These are phyloP conservation scores for Albifimbria verrucaria DNA, from an alignment of 2,329 filamentous ascomycete species.

Conservation along the genomic window DNA sequence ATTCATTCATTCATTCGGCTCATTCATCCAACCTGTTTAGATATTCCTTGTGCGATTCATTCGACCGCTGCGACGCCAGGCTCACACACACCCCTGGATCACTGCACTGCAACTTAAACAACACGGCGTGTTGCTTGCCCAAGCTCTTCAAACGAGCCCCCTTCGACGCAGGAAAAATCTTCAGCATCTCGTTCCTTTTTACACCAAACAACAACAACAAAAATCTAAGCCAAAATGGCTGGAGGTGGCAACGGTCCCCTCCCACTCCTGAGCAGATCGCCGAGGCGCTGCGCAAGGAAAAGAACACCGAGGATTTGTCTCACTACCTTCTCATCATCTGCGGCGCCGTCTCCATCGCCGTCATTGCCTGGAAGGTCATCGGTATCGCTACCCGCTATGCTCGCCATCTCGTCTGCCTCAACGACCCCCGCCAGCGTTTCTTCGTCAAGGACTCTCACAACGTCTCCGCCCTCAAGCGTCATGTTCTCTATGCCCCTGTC, in stretches of 20 bases:
- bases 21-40: too few relatives aligned
- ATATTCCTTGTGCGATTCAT: too few relatives aligned
- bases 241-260: conserved; percentile 15
- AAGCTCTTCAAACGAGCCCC: too few relatives aligned
- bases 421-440: conserved; percentile 76
- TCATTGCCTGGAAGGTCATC: conserved; percentile 65
- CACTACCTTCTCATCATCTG: conserved; percentile 62
- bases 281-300: conserved; percentile 9
- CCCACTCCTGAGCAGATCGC: conserved; percentile 10
- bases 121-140: too few relatives aligned
- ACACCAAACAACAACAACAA: conserved; percentile 2
- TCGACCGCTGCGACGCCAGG: too few relatives aligned
- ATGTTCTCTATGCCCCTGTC: conserved; percentile 67
- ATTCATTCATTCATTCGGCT: too few relatives aligned
- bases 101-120: too few relatives aligned
- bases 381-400: conserved; percentile 64
- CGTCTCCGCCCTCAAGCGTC: conserved; percentile 64
- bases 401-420: conserved; percentile 70
- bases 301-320: conserved; percentile 49
- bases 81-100: too few relatives aligned
- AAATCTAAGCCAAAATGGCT: conserved; percentile 18
- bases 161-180: too few relatives aligned
- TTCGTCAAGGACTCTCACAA: conserved; percentile 59
- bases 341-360: conserved; percentile 56
- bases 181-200: too few relatives aligned